Percentiles rank a stretch among this genome's conserved stretches.
phyloP scores from a whole-genome alignment of 371 early-diverging fungal species.

The Saksenaea oblongispora region DNA sequence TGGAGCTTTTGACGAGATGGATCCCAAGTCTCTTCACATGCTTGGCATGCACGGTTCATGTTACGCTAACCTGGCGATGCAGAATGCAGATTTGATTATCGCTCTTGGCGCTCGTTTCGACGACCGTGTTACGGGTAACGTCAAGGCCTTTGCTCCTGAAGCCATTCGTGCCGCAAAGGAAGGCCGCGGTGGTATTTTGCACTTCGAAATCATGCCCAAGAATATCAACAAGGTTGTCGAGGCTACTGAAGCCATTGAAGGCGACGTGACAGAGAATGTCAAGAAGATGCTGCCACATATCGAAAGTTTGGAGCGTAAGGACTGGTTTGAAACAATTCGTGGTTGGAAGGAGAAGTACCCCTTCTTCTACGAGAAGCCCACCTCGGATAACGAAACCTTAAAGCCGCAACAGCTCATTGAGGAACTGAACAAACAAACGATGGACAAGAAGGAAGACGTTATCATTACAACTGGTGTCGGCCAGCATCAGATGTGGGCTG shows the following conservation, averaged over 20 bases:
- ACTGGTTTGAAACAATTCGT: slow-evolving; percentile 81
- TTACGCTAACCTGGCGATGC: slow-evolving; percentile 97
- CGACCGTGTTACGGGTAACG: slow-evolving; percentile 95
- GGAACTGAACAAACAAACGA: slow-evolving; percentile 85
- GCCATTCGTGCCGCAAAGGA: slow-evolving; percentile 87
- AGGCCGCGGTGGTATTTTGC: slow-evolving; percentile 93
- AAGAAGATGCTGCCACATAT: slow-evolving; percentile 77
- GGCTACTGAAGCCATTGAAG: slow-evolving; percentile 90
- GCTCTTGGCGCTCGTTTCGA: slow-evolving; percentile 98
- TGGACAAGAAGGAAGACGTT: slow-evolving; percentile 84
- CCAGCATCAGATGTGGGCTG: slow-evolving; percentile 99
- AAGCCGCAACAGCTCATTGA: slow-evolving; percentile 95
- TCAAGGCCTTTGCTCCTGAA: slow-evolving; percentile 87
- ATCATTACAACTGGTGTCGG: slow-evolving; percentile 96
- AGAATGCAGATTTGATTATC: slow-evolving; percentile 92
- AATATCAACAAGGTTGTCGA: slow-evolving; percentile 97
- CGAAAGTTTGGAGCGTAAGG: slow-evolving; percentile 65
- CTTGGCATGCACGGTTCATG: slow-evolving; percentile 98
- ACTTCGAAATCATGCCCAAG: slow-evolving; percentile 98
- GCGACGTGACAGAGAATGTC: slow-evolving; percentile 90
- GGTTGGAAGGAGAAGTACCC: slow-evolving; percentile 92
- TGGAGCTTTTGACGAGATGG: slow-evolving; percentile 91
- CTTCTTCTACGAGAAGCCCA: slow-evolving; percentile 71
- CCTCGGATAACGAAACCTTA: slow-evolving; percentile 43
- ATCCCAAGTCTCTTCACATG: slow-evolving; percentile 93